These are phyloP conservation scores for Coemansia sp. DNA, from an alignment of 192 early-diverging fungal genomes.

Conservation along the genomic window DNA sequence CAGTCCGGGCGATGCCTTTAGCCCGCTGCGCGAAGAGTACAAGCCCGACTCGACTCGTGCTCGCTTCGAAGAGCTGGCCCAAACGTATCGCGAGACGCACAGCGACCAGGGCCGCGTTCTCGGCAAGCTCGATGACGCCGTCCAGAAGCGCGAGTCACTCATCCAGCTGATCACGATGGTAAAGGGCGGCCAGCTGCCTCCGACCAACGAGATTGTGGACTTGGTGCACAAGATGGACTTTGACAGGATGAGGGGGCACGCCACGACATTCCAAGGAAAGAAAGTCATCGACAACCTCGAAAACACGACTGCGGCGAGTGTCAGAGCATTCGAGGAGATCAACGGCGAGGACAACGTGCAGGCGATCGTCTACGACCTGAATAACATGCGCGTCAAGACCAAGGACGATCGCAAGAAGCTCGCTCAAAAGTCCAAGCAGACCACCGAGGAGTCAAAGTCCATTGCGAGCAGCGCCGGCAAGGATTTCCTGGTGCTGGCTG, in stretches of 20 bases:
- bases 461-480: conserved; percentile 26
- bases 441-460: conserved; percentile 14
- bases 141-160: conserved; percentile 20
- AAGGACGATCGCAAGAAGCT: conserved; percentile 45
- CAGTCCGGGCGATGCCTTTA: conserved; percentile 27
- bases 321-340: conserved; percentile 38
- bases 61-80: conserved; percentile 51
- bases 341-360: conserved; percentile 46
- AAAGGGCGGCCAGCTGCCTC: conserved; percentile 38
- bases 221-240: conserved; percentile 31
- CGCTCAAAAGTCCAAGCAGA: conserved; percentile 30
- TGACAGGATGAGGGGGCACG: conserved; percentile 33
- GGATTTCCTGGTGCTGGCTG: conserved; percentile 37
- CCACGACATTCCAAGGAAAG: conserved; percentile 46
- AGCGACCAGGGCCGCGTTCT: conserved; percentile 24
- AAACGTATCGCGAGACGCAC: conserved; percentile 38
- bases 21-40: conserved; percentile 29
- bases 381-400: conserved; percentile 35
- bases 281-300: conserved; percentile 43
- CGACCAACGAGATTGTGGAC: conserved; percentile 22
- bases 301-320: conserved; percentile 22
- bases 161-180: conserved; percentile 27
- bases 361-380: conserved; percentile 23
- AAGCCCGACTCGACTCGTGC: conserved; percentile 46
- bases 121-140: conserved; percentile 19